These are phyloP conservation scores for Acacia crassicarpa DNA, from an alignment of 306 rosid genomes.

Conservation along the genomic window DNA sequence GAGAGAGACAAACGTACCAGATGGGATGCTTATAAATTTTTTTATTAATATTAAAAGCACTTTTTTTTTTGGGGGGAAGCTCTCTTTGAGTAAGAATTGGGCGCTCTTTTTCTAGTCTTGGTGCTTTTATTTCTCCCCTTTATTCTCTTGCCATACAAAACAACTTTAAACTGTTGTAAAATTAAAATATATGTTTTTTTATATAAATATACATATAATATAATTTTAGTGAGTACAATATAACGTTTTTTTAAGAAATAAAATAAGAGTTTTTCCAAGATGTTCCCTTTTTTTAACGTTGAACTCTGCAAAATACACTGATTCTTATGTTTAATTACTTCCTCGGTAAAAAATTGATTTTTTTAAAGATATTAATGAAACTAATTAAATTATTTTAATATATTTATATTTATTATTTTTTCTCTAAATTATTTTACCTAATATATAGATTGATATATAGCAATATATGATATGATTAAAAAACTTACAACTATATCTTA, in stretches of 20 bases:
- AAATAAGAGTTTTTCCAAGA: not conserved
- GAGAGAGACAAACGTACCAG: not conserved
- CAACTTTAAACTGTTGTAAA: not conserved
- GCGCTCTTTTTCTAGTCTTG: not conserved
- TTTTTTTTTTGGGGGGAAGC: slow-evolving; percentile 4
- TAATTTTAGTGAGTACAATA: not conserved
- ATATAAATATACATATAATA: not conserved
- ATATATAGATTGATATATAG: no score
- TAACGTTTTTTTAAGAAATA: not conserved
- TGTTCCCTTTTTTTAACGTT: not conserved
- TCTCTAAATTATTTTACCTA: no score
- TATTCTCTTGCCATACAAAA: not conserved
- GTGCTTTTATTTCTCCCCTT: slow-evolving; percentile 23
- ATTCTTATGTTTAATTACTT: no score
- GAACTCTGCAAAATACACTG: not conserved
- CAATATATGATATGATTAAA: no score
- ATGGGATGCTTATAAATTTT: slow-evolving; percentile 13
- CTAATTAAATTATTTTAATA: no score
- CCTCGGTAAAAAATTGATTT: no score
- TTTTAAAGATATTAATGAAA: no score
- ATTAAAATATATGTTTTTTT: not conserved
- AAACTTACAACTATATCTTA: no score
- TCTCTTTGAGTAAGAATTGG: not conserved
- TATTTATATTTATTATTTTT: no score
- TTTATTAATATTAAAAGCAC: not conserved